phyloP scores from a whole-genome alignment of 768 basidiomycete species.

The Podaxis sp. region DNA sequence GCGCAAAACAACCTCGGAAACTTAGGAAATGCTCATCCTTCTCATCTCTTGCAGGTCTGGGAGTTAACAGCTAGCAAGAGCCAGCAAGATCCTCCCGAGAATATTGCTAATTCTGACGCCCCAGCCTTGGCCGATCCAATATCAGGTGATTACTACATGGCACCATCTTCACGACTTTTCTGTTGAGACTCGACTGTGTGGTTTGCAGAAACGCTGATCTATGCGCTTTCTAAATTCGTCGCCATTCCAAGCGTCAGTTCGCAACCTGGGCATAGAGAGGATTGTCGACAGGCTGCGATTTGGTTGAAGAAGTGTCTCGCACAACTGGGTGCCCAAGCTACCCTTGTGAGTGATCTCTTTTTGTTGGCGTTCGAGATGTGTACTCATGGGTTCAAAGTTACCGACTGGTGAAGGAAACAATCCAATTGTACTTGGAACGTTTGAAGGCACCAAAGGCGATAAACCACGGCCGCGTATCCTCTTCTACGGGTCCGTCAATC shows the following conservation, averaged over 20 bases:
- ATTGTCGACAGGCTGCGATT: constrained; percentile 92
- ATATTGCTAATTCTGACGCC: constrained; percentile 1
- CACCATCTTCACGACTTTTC: neutral
- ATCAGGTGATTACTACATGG: constrained; percentile 22
- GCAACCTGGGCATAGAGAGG: constrained; percentile 64
- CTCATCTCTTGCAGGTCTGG: constrained; percentile 46
- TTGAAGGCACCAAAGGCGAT: constrained; percentile 65
- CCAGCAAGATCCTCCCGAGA: constrained; percentile 19
- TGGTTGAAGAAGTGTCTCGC: constrained; percentile 87
- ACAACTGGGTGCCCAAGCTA: constrained; percentile 84
- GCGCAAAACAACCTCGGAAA: neutral
- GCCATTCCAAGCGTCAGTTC: constrained; percentile 86
- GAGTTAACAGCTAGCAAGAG: constrained; percentile 39
- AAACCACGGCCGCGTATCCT: constrained; percentile 69
- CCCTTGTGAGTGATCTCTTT: constrained; percentile 49
- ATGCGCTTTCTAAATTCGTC: constrained; percentile 82
- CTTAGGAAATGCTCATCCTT: constrained; percentile 1
- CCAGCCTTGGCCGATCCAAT: constrained; percentile 18
- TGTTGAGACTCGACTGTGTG: neutral
- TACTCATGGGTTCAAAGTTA: constrained; percentile 44
- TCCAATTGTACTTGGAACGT: constrained; percentile 89
- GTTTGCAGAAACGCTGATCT: constrained; percentile 66
- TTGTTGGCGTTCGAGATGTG: neutral
- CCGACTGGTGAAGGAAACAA: constrained; percentile 76
- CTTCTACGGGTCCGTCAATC: constrained; percentile 75